Base-by-base conservation (phyloP, 192 early-diverging fungal species). In the Polychytrium aggregatum region DNA sequence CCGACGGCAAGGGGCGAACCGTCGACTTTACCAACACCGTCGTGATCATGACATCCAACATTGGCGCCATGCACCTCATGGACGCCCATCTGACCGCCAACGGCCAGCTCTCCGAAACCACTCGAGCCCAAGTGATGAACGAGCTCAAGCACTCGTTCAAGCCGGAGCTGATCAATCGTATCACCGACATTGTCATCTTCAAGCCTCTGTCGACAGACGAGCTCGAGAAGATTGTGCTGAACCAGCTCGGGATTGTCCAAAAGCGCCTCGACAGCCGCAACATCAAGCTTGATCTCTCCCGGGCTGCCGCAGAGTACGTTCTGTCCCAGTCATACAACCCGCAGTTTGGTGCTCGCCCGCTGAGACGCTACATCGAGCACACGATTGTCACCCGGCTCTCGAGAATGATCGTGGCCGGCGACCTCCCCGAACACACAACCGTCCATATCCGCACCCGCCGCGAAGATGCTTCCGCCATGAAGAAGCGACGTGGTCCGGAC, bases 21-120 rank as follows among this genome's bases (percentile, higher is more conserved):
- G 84, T 97, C 21, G 88, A 98, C 65, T 98, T 97, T 74, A 81
- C 79, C 46, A 97, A 98, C 72, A 84, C 85, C 10, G 84, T 98
- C 38, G 80, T 98, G 29, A 96, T 98, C 53, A 80, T 98, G 73
- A 98, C 96, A 10, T 83, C 79, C 45, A 92, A 95, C 64, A 79
- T 90, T 59, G 87, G 87, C 11, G 75, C 82, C 45, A 51, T 67
- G 37, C 60, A 76, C 52, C 71, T 88, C 37, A 60, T 77, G 35
- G 48, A 47, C 16, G 54, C 34, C 48, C 55, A 47, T 27, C 38
- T 42, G 17, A 50, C 37, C 2, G 21, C 14, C 21, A 31, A 46
- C 7, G n/a, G 17, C 17, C 4, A 4, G 6, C 6, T 11, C 4
- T 41, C 40, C 5, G 6, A 10, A 4, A 3, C 7, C 16, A 18